phyloP scores from a whole-genome alignment of 164 flowering plant species.

The Magnolia officinalis region DNA sequence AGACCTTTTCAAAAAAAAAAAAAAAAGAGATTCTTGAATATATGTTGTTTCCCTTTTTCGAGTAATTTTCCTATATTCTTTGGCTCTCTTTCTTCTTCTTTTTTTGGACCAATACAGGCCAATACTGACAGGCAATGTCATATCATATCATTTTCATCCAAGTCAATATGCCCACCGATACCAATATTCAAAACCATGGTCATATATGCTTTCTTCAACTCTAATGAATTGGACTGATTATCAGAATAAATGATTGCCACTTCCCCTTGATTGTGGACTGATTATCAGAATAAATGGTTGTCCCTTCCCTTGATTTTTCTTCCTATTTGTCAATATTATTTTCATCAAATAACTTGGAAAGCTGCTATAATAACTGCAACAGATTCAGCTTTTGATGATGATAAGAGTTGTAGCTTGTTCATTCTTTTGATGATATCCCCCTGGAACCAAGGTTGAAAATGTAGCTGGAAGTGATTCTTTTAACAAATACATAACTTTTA shows the following conservation, averaged over 20 bases:
- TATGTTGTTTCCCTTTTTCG: too few relatives aligned
- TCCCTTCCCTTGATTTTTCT: neutral
- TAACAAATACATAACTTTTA: too few relatives aligned
- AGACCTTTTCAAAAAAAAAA: too few relatives aligned
- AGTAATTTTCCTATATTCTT: too few relatives aligned
- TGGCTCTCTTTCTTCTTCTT: too few relatives aligned
- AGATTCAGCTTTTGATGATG: neutral
- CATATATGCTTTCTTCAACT: neutral
- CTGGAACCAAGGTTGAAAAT: neutral
- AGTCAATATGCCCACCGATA: too few relatives aligned
- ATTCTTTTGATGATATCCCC: neutral
- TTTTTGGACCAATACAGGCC: too few relatives aligned
- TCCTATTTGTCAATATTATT: neutral
- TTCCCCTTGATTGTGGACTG: neutral
- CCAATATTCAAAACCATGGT: too few relatives aligned
- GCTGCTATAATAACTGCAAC: neutral
- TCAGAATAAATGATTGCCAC: neutral
- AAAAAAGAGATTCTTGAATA: too few relatives aligned
- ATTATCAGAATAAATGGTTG: neutral
- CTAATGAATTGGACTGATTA: neutral
- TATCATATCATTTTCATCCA: too few relatives aligned
- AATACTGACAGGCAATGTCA: too few relatives aligned
- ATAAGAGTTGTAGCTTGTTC: neutral
- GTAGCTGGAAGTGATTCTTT: too few relatives aligned
- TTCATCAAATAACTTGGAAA: neutral